Conservation (phyloP, 768 basidiomycete genomes). For the Mycena indigotica region DNA sequence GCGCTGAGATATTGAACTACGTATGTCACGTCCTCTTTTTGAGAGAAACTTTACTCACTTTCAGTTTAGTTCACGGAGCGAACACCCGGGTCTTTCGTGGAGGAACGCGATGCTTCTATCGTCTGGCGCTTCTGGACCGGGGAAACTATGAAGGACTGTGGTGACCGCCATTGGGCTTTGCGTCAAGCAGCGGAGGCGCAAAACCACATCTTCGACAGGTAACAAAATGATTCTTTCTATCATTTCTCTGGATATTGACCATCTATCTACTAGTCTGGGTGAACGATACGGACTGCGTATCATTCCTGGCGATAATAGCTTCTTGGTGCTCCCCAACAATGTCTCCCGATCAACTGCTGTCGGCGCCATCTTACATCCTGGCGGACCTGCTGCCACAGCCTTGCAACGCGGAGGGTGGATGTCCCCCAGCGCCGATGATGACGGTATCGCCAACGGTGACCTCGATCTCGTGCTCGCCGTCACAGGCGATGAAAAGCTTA, state of each 20-base stretch:
- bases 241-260: background rate
- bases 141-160: conserved; percentile 37
- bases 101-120: conserved; percentile 79
- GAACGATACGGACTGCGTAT: conserved; percentile 83
- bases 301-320: conserved; percentile 76
- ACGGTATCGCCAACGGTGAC: conserved; percentile 25
- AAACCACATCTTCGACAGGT: conserved; percentile 88
- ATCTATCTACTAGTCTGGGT: conserved; percentile 53
- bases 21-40: conserved; percentile 43
- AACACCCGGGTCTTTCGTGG: conserved; percentile 82
- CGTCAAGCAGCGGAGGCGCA: conserved; percentile 89
- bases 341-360: conserved; percentile 84
- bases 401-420: conserved; percentile 44
- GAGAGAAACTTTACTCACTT: conserved; percentile 1
- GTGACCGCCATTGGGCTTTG: conserved; percentile 79
- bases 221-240: conserved; percentile 2
- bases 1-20: conserved; percentile 82
- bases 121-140: conserved; percentile 87
- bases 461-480: conserved; percentile 27
- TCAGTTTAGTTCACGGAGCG: conserved; percentile 78
- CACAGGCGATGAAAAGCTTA: conserved; percentile 76
- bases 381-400: conserved; percentile 47
- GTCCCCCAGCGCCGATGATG: conserved; percentile 38
- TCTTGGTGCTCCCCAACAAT: conserved; percentile 82
- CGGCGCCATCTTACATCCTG: conserved; percentile 74